These are phyloP conservation scores for Ogataea angusta DNA, from an alignment of 805 yeast species.

Conservation along the genomic window DNA sequence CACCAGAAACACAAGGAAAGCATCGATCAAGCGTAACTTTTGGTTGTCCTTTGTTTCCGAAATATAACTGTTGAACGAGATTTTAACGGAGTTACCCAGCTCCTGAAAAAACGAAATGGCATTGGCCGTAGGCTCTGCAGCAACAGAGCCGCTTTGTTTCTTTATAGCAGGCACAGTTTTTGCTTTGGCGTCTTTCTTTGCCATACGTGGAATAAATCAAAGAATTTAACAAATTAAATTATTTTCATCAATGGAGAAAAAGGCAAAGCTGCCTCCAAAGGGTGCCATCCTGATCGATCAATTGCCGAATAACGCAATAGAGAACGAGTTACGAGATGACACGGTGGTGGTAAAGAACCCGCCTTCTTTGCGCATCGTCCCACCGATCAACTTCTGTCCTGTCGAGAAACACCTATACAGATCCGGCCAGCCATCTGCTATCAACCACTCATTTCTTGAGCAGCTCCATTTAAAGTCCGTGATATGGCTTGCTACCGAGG, in stretches of 20 bases:
- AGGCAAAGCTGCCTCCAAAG: conserved; percentile 15
- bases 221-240: not conserved
- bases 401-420: conserved; percentile 85
- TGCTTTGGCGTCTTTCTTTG: conserved; percentile 36
- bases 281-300: conserved; percentile 26
- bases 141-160: conserved; percentile 3
- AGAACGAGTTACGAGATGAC: conserved; percentile 18
- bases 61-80: conserved; percentile 33
- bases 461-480: conserved; percentile 74
- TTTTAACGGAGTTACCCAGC: conserved; percentile 29
- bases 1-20: conserved; percentile 72
- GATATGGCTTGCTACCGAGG: conserved; percentile 94
- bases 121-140: conserved; percentile 7
- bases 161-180: conserved; percentile 3
- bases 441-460: conserved; percentile 80
- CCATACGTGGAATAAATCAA: conserved; percentile 28
- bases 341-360: conserved; percentile 41
- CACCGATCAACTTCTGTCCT: conserved; percentile 94
- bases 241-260: conserved; percentile 8
- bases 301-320: conserved; percentile 22
- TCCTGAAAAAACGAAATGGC: conserved; percentile 27
- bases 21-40: conserved; percentile 66
- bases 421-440: conserved; percentile 93
- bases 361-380: conserved; percentile 71
- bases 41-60: conserved; percentile 31